Percentiles rank a stretch among this genome's conserved stretches.
phyloP scores from a whole-genome alignment of 2,329 filamentous ascomycete genomes.

The Epicoccum nigrum region DNA sequence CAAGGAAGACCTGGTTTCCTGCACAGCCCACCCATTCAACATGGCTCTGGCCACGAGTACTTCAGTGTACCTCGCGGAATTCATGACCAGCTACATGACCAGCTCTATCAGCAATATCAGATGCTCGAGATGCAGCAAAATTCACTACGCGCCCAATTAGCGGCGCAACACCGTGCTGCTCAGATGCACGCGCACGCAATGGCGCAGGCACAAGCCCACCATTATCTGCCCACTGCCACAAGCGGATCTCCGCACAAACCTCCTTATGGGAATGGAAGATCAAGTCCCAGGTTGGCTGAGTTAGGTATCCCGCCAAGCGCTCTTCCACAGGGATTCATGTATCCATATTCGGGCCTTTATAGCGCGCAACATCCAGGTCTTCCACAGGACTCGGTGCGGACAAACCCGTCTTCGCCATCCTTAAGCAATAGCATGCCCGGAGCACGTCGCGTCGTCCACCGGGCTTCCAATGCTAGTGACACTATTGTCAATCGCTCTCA shows the following conservation, averaged over 20 bases:
- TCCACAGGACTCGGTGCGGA: constrained; percentile 53
- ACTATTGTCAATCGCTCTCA: constrained; percentile 54
- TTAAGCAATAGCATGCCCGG: constrained; percentile 50
- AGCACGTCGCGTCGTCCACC: constrained; percentile 50
- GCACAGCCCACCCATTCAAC: constrained; percentile 51
- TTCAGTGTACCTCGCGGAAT: constrained; percentile 50
- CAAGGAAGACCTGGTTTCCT: constrained; percentile 48
- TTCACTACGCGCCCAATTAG: constrained; percentile 43
- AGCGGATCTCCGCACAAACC: constrained; percentile 52
- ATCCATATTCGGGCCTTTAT: constrained; percentile 55
- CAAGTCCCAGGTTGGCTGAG: constrained; percentile 43
- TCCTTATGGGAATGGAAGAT: constrained; percentile 38
- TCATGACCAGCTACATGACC: constrained; percentile 55
- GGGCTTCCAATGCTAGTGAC: constrained; percentile 53
- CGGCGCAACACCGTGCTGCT: constrained; percentile 45
- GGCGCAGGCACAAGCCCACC: constrained; percentile 45
- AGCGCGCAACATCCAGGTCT: constrained; percentile 46
- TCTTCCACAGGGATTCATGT: constrained; percentile 51
- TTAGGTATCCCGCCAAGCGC: constrained; percentile 36
- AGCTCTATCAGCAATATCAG: constrained; percentile 58
- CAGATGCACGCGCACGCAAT: constrained; percentile 48
- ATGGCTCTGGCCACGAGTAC: constrained; percentile 50
- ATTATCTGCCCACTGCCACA: constrained; percentile 39
- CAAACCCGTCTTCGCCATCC: constrained; percentile 58
- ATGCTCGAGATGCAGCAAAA: constrained; percentile 53